Evolutionary conservation across 768 basidiomycete genomes (phyloP), one percentile per base, ranked within the genome.

Genomic region (Daedalea quercina): DNA sequence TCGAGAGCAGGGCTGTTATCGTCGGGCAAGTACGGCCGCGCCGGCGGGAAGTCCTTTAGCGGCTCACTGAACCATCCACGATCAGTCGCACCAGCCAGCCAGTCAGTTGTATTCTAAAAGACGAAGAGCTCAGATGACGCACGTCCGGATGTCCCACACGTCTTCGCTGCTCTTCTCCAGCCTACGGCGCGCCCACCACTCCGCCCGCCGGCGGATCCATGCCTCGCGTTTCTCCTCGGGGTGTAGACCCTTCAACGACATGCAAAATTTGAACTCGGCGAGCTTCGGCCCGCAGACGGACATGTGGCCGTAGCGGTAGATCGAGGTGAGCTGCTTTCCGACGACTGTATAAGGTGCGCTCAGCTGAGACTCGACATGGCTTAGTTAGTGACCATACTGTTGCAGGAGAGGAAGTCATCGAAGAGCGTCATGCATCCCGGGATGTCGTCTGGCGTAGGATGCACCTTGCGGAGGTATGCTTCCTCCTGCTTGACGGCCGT

Each of bases 261-360:
- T 73, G 70, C 95, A 99, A 69, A 90, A 95, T 69, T 96, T 96
- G 78, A 95, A 94, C 61, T 95, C 94, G 53, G 91, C 85, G 64
- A 85, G 77, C 66, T 95, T 94, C 43, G 76, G 74, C 0, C 72
- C 73, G 69, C 94, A 97, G 51, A 82, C 79, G 0, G 80, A 70
- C 52, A 82, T 78, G 53, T 80, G 70, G 7, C 95, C 95, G 59
- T 86, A 83, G 63, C 95, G 81, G 69, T 98, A 98, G 50, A 97
- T 69, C 1, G 87, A 85, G 61, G 85, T 87, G 46, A 93, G 67
- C 68, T 97, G 95, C 19, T 81, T 78, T 35, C 83, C 81, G 31
- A 94, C 75, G 47, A 82, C 94, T 95, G 63, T 25, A 33, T 11
- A 9, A 12, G 23, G 31, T 24, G 33, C 11, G 28, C 25, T 20